Conservation (phyloP, 2,329 filamentous ascomycete species). For the Myriosclerotinia duriaeana region DNA sequence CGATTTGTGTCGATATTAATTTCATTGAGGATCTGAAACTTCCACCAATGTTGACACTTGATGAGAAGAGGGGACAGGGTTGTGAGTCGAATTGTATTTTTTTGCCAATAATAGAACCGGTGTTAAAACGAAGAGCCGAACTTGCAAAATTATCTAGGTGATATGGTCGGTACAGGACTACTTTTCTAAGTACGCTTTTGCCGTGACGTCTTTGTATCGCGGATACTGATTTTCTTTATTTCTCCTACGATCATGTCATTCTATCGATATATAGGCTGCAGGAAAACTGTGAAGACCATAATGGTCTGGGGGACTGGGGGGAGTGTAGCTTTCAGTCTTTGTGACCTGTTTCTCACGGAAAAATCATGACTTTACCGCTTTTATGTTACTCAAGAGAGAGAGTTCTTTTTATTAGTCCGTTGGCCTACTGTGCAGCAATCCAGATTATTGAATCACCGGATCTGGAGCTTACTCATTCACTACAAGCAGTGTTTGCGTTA, state of each 20-base stretch:
- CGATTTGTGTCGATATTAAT: no score
- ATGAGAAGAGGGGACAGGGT: no score
- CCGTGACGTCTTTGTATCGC: no score
- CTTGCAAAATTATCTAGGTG: no score
- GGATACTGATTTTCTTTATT: not conserved
- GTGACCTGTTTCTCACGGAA: not conserved
- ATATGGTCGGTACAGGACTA: no score
- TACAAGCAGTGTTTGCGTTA: no score
- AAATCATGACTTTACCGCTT: not conserved
- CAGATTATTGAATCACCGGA: not conserved
- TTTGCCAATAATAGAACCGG: no score
- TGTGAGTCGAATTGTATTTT: no score
- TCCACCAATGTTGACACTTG: no score
- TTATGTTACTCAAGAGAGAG: not conserved
- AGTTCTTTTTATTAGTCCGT: not conserved
- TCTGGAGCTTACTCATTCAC: not conserved
- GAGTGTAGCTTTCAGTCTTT: not conserved
- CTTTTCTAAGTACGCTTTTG: no score
- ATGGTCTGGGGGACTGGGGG: not conserved
- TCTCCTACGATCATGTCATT: not conserved
- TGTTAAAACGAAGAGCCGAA: no score
- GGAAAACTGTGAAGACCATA: not conserved
- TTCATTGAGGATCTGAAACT: no score
- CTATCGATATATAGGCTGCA: not conserved
- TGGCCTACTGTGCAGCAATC: not conserved